Base-by-base conservation (phyloP, 805 yeast genomes). In the Candida nanaspora region DNA sequence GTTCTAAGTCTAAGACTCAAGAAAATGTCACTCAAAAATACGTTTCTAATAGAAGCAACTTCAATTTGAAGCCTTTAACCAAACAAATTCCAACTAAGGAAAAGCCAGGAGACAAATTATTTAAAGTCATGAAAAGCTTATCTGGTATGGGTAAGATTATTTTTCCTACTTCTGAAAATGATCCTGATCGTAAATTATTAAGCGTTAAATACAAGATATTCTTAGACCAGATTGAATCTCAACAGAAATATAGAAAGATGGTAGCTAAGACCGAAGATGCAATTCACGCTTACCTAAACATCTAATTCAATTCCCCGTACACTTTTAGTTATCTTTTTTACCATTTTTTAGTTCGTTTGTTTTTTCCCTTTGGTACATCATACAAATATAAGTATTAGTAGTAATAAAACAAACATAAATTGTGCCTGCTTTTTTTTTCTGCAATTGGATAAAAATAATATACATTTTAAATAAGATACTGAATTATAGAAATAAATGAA, bases 51-150 rank as follows among this genome's bases (percentile, higher is more conserved):
- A 15, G 9, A 28, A 27, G 49, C 33, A 33, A 42, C 8, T 48
- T 61, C 40, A 58, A 59, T 22, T 55, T 68, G 45, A 68, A 66
- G 49, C 71, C 72, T 22, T 64, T 68, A 52, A 59, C 73, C 10
- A 21, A n/a, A n/a, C n/a, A 46, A 44, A 15, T 26, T 3, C 20
- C 35, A 9, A 13, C 33, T 10, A 37, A 21, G 7, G 25, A 28
- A 37, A 53, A 57, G 32, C 62, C 76, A 3, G 86, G 86, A 27
- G 80, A 78, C 47, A 72, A 70, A 41, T 68, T 93, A 43, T 91
- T 98, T 98, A 76, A 78, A 29, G 79, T 83, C 30, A 93, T 93
- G 98, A 74, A 75, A 49, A 72, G 73, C 45, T 72, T 89, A 68
- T 82, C 95, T 1, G 91, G 95, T 7, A 77, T 82, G 19, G 98